Base-by-base conservation (phyloP, 495 filamentous ascomycete species). In the Trichoderma reesei region DNA sequence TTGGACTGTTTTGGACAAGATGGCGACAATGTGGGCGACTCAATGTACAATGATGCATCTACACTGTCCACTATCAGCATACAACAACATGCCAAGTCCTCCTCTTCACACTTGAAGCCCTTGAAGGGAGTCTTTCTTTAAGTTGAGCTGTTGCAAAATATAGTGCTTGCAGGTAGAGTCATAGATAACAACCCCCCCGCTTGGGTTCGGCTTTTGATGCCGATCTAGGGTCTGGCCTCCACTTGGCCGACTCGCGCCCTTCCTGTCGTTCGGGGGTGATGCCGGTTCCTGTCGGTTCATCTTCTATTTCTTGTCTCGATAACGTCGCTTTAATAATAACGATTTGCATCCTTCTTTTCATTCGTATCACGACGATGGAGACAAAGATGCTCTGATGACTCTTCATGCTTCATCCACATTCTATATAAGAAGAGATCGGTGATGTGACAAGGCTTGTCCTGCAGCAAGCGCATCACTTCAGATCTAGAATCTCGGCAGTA, bases 141-240 rank as follows among this genome's bases (percentile, higher is more conserved):
- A 26, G 26, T 26, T 1, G 1, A 26, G 26, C 1, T 26, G 26
- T 0, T 26, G 26, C 1, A 1, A 1, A 26, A 26, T 1, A 26
- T 26, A 26, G 26, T 26, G 26, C 26, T 26, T 26, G 26, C 26
- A 26, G 26, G 16, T 6, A n/a, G 16, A 48, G 44, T 18, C 16
- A 8, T 20, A 16, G 26, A 56, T 56, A 9, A 31, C 20, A 26
- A 8, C 34, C 51, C 51, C 51, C 51, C 51, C 51, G 51, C 51
- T 33, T 48, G 9, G 2, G 7, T 56, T 20, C 51, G 51, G 51
- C 51, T 56, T 56, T 56, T 56, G 51, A 56, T 56, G 51, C 51
- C 51, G 51, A 26, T 33, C 26, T 56, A 56, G 51, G 51, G 51
- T 33, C 51, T 26, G 34, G 51, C 51, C 51, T 56, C 51, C 51